A percentile compares a stretch with the other conserved stretches of the same genome.
phyloP scores from a whole-genome alignment of 495 filamentous ascomycete species.

The Lentithecium fluviatile region DNA sequence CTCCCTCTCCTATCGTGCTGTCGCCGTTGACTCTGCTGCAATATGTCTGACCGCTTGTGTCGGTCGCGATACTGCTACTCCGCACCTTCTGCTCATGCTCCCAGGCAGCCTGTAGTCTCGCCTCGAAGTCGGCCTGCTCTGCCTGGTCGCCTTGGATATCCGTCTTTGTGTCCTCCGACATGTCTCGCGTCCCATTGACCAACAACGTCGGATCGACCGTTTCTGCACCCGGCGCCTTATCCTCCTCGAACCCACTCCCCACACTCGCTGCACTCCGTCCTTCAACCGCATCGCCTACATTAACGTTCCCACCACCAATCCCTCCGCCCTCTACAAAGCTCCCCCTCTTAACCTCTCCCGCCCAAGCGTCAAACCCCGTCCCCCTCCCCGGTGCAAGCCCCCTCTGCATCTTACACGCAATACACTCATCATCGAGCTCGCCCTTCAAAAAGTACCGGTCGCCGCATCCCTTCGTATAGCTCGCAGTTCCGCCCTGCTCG shows the following conservation, averaged over 20 bases:
- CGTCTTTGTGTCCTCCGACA: too few relatives aligned
- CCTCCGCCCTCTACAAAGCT: not conserved
- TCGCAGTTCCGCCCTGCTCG: too few relatives aligned
- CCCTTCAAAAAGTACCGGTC: not conserved
- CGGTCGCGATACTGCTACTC: too few relatives aligned
- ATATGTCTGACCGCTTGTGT: too few relatives aligned
- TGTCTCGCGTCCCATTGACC: too few relatives aligned
- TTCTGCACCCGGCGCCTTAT: not conserved
- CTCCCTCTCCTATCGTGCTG: too few relatives aligned
- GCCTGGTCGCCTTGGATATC: not conserved
- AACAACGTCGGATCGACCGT: not conserved
- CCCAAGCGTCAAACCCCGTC: constrained; percentile 5
- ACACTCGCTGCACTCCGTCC: not conserved
- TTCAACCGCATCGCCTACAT: not conserved
- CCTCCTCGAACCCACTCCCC: not conserved
- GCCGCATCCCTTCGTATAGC: not conserved
- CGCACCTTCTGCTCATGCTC: too few relatives aligned
- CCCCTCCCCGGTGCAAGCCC: not conserved
- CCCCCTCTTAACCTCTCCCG: not conserved
- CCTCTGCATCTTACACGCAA: constrained; percentile 1
- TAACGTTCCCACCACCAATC: not conserved
- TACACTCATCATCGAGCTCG: not conserved
- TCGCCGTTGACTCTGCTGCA: too few relatives aligned
- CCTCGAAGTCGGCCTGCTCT: too few relatives aligned
- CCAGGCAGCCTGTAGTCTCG: too few relatives aligned